Evolutionary conservation across 2,329 filamentous ascomycete genomes (phyloP).

Genomic region (Ophiosphaerella herpotricha): DNA sequence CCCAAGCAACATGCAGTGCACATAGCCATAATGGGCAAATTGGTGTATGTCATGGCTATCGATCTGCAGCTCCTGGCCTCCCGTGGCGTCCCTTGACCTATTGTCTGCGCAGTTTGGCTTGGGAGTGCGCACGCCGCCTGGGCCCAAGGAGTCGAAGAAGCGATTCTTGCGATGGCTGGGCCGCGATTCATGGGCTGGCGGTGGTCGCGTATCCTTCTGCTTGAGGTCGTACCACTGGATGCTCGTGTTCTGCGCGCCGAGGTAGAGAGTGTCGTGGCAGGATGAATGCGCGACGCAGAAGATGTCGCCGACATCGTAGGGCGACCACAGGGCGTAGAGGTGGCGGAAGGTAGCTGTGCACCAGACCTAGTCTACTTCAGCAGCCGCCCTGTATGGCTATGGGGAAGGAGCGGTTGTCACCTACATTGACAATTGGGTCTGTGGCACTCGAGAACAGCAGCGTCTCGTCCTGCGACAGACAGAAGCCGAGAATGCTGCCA

Average conservation of each 20-base stretch:
- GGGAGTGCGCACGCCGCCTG: conserved; percentile 79
- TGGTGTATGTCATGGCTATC: conserved; percentile 78
- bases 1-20: conserved; percentile 93
- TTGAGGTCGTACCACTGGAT: conserved; percentile 83
- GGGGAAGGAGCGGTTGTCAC: conserved; percentile 4
- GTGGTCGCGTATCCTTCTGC: conserved; percentile 63
- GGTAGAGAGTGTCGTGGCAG: conserved; percentile 79
- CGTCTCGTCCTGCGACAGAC: conserved; percentile 73
- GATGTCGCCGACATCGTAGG: conserved; percentile 92
- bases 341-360: conserved; percentile 74
- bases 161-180: conserved; percentile 78
- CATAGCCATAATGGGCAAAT: conserved; percentile 93
- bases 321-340: conserved; percentile 88
- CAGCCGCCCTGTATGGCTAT: background rate
- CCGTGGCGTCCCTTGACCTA: conserved; percentile 54
- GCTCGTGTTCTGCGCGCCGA: conserved; percentile 91
- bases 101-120: conserved; percentile 64
- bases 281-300: conserved; percentile 92
- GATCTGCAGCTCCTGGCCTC: conserved; percentile 76
- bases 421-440: conserved; percentile 86
- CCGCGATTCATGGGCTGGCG: conserved; percentile 68
- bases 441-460: conserved; percentile 91
- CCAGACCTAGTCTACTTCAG: conserved; percentile 66
- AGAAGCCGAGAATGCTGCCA: conserved; percentile 85
- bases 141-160: conserved; percentile 90